phyloP scores from a whole-genome alignment of 441 rosid genomes.

The Adansonia madagascariensis region DNA sequence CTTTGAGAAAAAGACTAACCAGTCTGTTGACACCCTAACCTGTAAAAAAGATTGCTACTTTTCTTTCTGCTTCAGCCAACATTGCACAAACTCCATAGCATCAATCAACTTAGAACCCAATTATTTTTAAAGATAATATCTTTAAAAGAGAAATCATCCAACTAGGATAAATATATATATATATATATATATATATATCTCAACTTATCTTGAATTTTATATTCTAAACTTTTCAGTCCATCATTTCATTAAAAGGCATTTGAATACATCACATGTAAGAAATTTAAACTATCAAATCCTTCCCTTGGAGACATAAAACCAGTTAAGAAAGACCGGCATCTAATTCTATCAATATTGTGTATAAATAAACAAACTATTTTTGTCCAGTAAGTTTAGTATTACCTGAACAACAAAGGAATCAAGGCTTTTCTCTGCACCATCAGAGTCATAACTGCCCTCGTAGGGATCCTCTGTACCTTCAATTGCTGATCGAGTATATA shows the following conservation, averaged over 20 bases:
- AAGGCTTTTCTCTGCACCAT: constrained; percentile 93
- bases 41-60: neutral
- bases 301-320: neutral
- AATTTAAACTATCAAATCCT: constrained; percentile 18
- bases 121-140: neutral
- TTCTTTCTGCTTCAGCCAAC: constrained; percentile 16
- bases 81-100: constrained; percentile 9
- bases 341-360: neutral
- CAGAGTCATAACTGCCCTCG: constrained; percentile 91
- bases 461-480: constrained; percentile 78
- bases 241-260: neutral
- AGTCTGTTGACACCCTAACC: neutral
- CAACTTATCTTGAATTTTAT: neutral
- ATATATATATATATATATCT: neutral
- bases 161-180: too few species aligned
- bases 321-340: constrained; percentile 13
- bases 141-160: neutral
- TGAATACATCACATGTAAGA: neutral
- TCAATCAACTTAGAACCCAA: constrained; percentile 15
- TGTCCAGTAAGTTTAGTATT: constrained; percentile 24
- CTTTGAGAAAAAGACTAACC: neutral
- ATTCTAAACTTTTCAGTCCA: constrained; percentile 6
- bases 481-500: constrained; percentile 72
- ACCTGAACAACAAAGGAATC: constrained; percentile 96
- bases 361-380: constrained; percentile 4